Percentiles rank a stretch among this genome's conserved stretches.
Evolutionary conservation across 2,329 filamentous ascomycete genomes (phyloP).

Genomic region (Ophiostoma sp.): DNA sequence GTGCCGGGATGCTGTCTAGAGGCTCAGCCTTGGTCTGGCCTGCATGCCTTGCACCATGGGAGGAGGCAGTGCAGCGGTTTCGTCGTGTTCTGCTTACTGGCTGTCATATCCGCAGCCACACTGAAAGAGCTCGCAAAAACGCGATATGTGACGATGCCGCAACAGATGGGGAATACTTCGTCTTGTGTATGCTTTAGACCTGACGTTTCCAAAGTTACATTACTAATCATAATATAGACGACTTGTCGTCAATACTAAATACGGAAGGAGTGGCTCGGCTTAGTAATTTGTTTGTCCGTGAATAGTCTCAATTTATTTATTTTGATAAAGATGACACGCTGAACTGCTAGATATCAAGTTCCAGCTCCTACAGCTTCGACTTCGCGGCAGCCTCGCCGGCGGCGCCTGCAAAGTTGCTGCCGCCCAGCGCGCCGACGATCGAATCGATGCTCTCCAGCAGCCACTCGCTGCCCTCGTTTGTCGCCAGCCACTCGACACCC

Average conservation of each 20-base stretch:
- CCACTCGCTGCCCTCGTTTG: slow-evolving; percentile 61
- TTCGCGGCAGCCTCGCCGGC: neutral
- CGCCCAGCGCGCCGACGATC: slow-evolving; percentile 45
- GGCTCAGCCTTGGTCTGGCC: neutral
- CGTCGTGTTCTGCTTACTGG: neutral
- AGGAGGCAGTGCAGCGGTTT: neutral
- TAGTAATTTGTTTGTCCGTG: too few relatives aligned
- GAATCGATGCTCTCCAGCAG: slow-evolving; percentile 56
- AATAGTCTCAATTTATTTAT: neutral
- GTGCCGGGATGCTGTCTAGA: neutral
- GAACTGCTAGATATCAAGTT: neutral
- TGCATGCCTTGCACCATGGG: neutral
- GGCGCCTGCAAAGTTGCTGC: slow-evolving; percentile 24
- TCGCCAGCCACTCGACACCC: slow-evolving; percentile 55
- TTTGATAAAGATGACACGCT: neutral
- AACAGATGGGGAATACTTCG: too few relatives aligned
- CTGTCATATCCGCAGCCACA: neutral
- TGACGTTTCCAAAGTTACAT: too few relatives aligned
- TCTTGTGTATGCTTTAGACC: too few relatives aligned
- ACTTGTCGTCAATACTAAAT: too few relatives aligned
- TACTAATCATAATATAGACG: too few relatives aligned
- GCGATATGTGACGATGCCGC: too few relatives aligned
- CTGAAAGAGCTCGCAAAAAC: too few relatives aligned
- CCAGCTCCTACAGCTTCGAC: slow-evolving; percentile 22
- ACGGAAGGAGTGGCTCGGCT: too few relatives aligned